These are phyloP conservation scores for Pholiota microspora DNA, from an alignment of 768 basidiomycete species.

Conservation along the genomic window DNA sequence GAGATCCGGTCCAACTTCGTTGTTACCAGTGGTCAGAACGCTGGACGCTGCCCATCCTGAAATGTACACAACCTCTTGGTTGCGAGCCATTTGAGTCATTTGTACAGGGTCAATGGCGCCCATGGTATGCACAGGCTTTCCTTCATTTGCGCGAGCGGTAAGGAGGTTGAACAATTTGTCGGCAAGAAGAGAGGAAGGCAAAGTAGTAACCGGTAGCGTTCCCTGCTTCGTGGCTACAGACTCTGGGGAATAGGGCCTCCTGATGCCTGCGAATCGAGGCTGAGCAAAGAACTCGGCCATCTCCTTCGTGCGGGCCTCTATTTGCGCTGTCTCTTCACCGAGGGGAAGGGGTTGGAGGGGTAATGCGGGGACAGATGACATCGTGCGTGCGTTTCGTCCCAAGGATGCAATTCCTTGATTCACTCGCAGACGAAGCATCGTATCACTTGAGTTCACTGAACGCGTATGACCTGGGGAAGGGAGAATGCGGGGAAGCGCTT, in stretches of 20 bases:
- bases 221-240: conserved; percentile 90
- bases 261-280: conserved; percentile 70
- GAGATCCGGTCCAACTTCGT: conserved; percentile 91
- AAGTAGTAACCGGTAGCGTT: conserved; percentile 72
- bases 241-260: conserved; percentile 77
- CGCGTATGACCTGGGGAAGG: conserved; percentile 1
- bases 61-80: conserved; percentile 88
- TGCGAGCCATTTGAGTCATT: conserved; percentile 90
- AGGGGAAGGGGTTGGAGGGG: conserved; percentile 58
- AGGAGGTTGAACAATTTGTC: conserved; percentile 81
- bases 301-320: conserved; percentile 58
- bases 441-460: background rate
- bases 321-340: conserved; percentile 55
- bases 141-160: conserved; percentile 55
- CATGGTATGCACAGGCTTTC: conserved; percentile 83
- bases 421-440: conserved; percentile 31
- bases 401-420: conserved; percentile 23
- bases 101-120: conserved; percentile 93
- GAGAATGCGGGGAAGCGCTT: background rate
- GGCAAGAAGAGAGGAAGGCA: conserved; percentile 75
- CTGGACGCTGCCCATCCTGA: conserved; percentile 91
- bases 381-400: conserved; percentile 29
- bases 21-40: conserved; percentile 83
- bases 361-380: conserved; percentile 42
- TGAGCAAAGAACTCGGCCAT: conserved; percentile 72